Evolutionary conservation across 768 basidiomycete genomes (phyloP).

Genomic region (Hericium erinaceus): DNA sequence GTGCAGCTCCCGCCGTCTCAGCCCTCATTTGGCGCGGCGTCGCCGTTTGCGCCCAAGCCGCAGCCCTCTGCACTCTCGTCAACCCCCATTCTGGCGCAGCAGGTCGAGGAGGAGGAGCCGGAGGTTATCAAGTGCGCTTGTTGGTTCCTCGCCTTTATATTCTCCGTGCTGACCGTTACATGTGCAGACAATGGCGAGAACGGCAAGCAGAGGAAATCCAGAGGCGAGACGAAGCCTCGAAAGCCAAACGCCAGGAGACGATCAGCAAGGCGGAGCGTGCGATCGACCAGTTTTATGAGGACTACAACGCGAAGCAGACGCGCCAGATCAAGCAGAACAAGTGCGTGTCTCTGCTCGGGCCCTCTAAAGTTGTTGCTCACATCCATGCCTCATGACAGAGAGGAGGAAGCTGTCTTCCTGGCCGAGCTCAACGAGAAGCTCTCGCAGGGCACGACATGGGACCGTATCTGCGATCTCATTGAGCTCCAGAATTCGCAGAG

Average conservation of each 20-base stretch:
- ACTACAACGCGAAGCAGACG: slow-evolving; percentile 84
- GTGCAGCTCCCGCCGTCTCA: slow-evolving; percentile 12
- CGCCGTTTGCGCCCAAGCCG: slow-evolving; percentile 69
- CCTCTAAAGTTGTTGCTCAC: not conserved
- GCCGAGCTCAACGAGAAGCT: slow-evolving; percentile 64
- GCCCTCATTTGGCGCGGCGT: slow-evolving; percentile 36
- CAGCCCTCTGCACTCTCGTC: slow-evolving; percentile 62
- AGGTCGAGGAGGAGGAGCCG: slow-evolving; percentile 70
- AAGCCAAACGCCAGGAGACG: slow-evolving; percentile 70
- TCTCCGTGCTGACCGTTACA: not conserved
- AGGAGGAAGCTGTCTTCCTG: slow-evolving; percentile 78
- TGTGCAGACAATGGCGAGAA: slow-evolving; percentile 65
- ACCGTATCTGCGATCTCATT: slow-evolving; percentile 77
- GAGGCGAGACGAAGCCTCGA: slow-evolving; percentile 73
- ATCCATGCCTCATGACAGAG: slow-evolving; percentile 36
- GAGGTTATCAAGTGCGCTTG: slow-evolving; percentile 68
- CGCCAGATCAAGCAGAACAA: slow-evolving; percentile 91
- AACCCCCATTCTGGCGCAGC: slow-evolving; percentile 65
- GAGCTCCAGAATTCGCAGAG: slow-evolving; percentile 95
- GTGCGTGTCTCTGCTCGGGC: slow-evolving; percentile 36
- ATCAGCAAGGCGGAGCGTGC: slow-evolving; percentile 75
- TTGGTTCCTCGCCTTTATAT: not conserved
- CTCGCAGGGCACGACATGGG: slow-evolving; percentile 90
- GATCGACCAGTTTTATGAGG: slow-evolving; percentile 87
- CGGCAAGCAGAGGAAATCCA: slow-evolving; percentile 79